Conservation (phyloP, 1,284 basidiomycete species). For the Apiotrichum akiyoshidainum region DNA sequence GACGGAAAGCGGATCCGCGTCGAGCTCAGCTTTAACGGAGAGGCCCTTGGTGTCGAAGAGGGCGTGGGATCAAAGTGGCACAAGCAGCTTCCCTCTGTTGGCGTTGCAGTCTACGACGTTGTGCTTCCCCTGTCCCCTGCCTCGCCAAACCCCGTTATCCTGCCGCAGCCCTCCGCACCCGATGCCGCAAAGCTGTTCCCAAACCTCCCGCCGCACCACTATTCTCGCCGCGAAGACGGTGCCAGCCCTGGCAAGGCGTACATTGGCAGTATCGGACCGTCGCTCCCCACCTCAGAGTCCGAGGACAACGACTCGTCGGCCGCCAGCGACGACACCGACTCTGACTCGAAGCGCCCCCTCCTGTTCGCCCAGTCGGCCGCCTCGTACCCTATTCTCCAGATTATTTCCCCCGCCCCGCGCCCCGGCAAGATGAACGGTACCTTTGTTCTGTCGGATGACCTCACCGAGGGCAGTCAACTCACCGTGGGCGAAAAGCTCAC, state of each 20-base stretch:
- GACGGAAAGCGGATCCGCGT: slow-evolving; percentile 37
- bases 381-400: slow-evolving; percentile 46
- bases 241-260: slow-evolving; percentile 40
- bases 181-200: slow-evolving; percentile 3
- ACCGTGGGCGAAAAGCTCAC: slow-evolving; percentile 8
- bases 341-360: slow-evolving; percentile 22
- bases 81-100: slow-evolving; percentile 39
- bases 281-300: slow-evolving; percentile 18
- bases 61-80: slow-evolving; percentile 41
- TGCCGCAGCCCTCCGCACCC: slow-evolving; percentile 43
- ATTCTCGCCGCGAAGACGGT: slow-evolving; percentile 7
- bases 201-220: neutral
- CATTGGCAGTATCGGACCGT: slow-evolving; percentile 38
- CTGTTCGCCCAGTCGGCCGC: slow-evolving; percentile 46
- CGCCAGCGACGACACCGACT: neutral
- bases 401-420: slow-evolving; percentile 11
- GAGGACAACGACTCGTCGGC: neutral
- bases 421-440: slow-evolving; percentile 44
- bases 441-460: slow-evolving; percentile 39
- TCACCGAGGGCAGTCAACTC: slow-evolving; percentile 31
- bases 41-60: slow-evolving; percentile 43
- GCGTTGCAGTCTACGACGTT: slow-evolving; percentile 50
- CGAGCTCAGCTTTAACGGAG: slow-evolving; percentile 47
- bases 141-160: slow-evolving; percentile 45
- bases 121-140: slow-evolving; percentile 37